Conservation (phyloP, 768 basidiomycete species). For the Tylopilus subfusipes region DNA sequence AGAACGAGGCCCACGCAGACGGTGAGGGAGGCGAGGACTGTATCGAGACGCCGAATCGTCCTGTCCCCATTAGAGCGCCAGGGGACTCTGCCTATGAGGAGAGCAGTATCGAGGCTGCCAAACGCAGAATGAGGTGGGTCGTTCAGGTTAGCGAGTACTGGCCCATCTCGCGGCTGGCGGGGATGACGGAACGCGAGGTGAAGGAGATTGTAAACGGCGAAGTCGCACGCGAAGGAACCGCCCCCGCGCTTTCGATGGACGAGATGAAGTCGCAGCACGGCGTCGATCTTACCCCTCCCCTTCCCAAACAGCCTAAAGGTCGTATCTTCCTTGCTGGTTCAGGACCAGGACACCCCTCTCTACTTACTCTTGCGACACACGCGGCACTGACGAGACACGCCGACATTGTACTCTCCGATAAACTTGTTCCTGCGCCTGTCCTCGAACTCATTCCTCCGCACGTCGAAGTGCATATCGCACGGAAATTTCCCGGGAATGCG, state of each 20-base stretch:
- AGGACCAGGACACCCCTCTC: constrained; percentile 90
- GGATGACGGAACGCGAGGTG: constrained; percentile 68
- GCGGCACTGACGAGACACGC: constrained; percentile 74
- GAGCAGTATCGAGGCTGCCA: constrained; percentile 44
- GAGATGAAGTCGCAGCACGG: constrained; percentile 34
- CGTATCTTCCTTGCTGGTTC: constrained; percentile 90
- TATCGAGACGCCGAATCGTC: constrained; percentile 58
- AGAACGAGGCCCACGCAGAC: constrained; percentile 15
- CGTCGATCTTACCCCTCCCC: constrained; percentile 15
- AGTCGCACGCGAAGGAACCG: constrained; percentile 9
- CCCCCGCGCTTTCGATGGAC: constrained; percentile 28
- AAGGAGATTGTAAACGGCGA: constrained; percentile 50
- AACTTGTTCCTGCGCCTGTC: constrained; percentile 88
- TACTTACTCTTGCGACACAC: constrained; percentile 87
- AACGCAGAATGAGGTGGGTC: constrained; percentile 85
- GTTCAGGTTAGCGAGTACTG: constrained; percentile 97
- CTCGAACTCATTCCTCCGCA: constrained; percentile 75
- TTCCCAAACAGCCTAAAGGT: constrained; percentile 39
- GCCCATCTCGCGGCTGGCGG: constrained; percentile 74
- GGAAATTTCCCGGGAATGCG: constrained; percentile 96
- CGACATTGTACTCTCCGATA: constrained; percentile 90
- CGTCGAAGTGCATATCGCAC: constrained; percentile 81
- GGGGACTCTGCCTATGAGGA: constrained; percentile 23
- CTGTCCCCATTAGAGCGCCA: constrained; percentile 45
- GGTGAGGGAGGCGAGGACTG: constrained; percentile 55